Evolutionary conservation across 2,329 filamentous ascomycete species (phyloP), one percentile per base, ranked within the genome.

Genomic region (Beauveria varroae): DNA sequence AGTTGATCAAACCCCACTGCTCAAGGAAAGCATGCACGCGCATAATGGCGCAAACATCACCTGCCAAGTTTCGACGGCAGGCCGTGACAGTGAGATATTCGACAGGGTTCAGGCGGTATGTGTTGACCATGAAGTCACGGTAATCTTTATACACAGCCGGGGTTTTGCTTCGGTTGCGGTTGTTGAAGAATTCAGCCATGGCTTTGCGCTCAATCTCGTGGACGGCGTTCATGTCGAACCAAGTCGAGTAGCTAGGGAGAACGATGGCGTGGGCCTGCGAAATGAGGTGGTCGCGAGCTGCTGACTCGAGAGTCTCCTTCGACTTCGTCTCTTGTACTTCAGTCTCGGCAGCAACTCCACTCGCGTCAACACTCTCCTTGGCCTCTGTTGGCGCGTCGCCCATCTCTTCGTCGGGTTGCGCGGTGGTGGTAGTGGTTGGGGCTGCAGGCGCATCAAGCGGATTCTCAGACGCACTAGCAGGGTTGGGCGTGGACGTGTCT

Each of bases 71-170:
- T 67, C 95, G 86, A 65, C 95, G 85, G 73, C 95, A 99, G 56
- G 95, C 95, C 12, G 95, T 99, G 60, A 99, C 93, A 5, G 95
- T 99, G 60, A 99, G 82, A 71, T 99, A 99, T 74, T 99, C 95
- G 59, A 92, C 84, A 5, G 95, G 95, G 72, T 98, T 99, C 61
- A 99, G 79, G 43, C 95, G 88, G 76, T 99, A 99, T 16, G 95
- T 98, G 78, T 99, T 99, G 78, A 99, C 92, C 95, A 99, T 99
- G 72, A 99, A 99, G 72, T 99, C 95, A 68, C 95, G 88, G 76
- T 99, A 99, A 72, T 99, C 95, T 76, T 98, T 98, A 80, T 99
- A 99, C 24, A 98, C 91, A 54, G 92, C 88, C 1, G 92, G 89
- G 0, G 95, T 99, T 79, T 99, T 99, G 86, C 95, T 98, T 69